Conservation (phyloP, 352 stramenopile genomes). For the Globisporangium lucens region DNA sequence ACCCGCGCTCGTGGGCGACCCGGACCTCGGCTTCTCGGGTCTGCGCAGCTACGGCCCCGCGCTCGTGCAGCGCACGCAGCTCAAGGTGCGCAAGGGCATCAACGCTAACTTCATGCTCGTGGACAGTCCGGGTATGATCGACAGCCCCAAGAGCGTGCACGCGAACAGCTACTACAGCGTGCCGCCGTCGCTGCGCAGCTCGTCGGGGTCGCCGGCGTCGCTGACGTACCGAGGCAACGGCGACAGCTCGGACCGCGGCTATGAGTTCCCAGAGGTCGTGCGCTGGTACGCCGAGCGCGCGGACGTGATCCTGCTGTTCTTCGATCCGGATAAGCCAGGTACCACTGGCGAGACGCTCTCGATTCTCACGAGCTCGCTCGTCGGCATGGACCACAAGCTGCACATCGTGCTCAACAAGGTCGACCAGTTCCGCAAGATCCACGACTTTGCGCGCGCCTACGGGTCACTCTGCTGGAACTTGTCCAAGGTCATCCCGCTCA, state of each 20-base stretch:
- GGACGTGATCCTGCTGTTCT: slow-evolving; percentile 99
- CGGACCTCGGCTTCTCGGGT: slow-evolving; percentile 96
- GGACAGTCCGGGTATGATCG: slow-evolving; percentile 99
- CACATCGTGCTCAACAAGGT: slow-evolving; percentile 99
- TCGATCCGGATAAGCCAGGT: slow-evolving; percentile 99
- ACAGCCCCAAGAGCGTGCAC: slow-evolving; percentile 88
- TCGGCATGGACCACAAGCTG: slow-evolving; percentile 99
- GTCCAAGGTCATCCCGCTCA: slow-evolving; percentile 97
- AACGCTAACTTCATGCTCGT: slow-evolving; percentile 97
- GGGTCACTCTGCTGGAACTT: slow-evolving; percentile 99
- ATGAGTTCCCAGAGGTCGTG: slow-evolving; percentile 97
- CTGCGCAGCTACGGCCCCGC: slow-evolving; percentile 95
- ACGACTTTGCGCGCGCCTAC: slow-evolving; percentile 99
- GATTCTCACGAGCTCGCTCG: slow-evolving; percentile 95
- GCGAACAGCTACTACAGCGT: slow-evolving; percentile 54
- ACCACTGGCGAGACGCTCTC: slow-evolving; percentile 99
- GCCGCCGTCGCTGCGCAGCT: slow-evolving; percentile 25
- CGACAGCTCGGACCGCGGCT: slow-evolving; percentile 86
- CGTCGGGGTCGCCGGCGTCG: slow-evolving; percentile 12
- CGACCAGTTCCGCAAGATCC: slow-evolving; percentile 97
- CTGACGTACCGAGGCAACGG: slow-evolving; percentile 41
- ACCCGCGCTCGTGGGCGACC: slow-evolving; percentile 93
- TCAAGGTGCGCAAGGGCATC: slow-evolving; percentile 96
- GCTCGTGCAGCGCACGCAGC: slow-evolving; percentile 97
- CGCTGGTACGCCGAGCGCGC: slow-evolving; percentile 98